Evolutionary conservation across 148 eudicot species (phyloP).

Genomic region (Chenopodium album): DNA sequence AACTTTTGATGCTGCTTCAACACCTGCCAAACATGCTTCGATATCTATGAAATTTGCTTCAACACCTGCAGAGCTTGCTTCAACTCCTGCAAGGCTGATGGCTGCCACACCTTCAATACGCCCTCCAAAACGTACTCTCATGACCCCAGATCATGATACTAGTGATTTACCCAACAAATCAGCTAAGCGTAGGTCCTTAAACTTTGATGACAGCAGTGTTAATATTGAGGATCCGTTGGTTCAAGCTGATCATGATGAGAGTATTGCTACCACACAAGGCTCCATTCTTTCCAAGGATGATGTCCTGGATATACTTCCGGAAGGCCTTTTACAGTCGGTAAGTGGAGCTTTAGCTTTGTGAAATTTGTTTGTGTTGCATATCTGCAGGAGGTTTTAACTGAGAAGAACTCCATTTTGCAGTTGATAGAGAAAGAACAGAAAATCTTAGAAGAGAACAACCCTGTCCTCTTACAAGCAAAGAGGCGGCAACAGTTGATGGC

Average conservation of each 20-base stretch:
- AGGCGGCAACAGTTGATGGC: slow-evolving; percentile 57
- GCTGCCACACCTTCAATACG: slow-evolving; percentile 55
- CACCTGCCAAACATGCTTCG: slow-evolving; percentile 15
- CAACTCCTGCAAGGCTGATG: slow-evolving; percentile 57
- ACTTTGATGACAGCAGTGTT: slow-evolving; percentile 39
- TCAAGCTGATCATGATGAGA: slow-evolving; percentile 10
- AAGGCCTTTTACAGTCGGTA: slow-evolving; percentile 63
- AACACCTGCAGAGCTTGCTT: slow-evolving; percentile 48
- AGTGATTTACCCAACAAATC: slow-evolving; percentile 41
- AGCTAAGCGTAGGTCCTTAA: slow-evolving; percentile 46
- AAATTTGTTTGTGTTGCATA: not conserved
- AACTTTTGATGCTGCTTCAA: not conserved
- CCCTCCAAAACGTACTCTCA: slow-evolving; percentile 50
- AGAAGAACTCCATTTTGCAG: slow-evolving; percentile 34
- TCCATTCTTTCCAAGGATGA: slow-evolving; percentile 42
- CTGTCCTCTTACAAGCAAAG: slow-evolving; percentile 66
- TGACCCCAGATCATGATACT: slow-evolving; percentile 54
- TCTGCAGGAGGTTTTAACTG: not conserved
- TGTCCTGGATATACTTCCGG: slow-evolving; percentile 55
- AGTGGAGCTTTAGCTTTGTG: slow-evolving; percentile 20
- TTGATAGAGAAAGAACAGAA: slow-evolving; percentile 65
- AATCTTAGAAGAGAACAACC: slow-evolving; percentile 55
- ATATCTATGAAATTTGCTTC: slow-evolving; percentile 11
- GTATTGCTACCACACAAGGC: slow-evolving; percentile 14
- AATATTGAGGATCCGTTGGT: not conserved